Conservation (phyloP, 805 yeast genomes). For the Ogataea paradorogensis region DNA sequence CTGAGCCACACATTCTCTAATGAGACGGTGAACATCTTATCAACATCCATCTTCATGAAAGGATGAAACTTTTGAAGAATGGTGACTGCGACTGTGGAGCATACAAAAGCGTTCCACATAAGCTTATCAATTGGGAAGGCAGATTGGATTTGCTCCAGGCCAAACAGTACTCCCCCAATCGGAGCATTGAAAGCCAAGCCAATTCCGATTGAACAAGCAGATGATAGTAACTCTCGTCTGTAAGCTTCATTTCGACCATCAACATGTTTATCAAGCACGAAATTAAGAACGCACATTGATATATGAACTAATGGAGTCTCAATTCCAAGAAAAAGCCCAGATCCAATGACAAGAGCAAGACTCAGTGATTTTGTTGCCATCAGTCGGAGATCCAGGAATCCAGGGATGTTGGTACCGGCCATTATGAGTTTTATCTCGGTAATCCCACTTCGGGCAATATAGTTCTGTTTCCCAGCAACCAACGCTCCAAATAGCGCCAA, state of each 20-base stretch:
- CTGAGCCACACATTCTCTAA: slow-evolving; percentile 71
- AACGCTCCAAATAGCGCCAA: slow-evolving; percentile 40
- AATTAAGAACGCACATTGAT: slow-evolving; percentile 55
- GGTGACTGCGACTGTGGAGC: slow-evolving; percentile 71
- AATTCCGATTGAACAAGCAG: slow-evolving; percentile 82
- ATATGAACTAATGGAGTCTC: slow-evolving; percentile 88
- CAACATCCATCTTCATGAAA: slow-evolving; percentile 40
- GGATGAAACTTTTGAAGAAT: slow-evolving; percentile 52
- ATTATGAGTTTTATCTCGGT: slow-evolving; percentile 69
- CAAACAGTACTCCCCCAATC: slow-evolving; percentile 81
- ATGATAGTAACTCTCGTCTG: slow-evolving; percentile 63
- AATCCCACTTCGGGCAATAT: slow-evolving; percentile 59
- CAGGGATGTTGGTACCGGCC: slow-evolving; percentile 57
- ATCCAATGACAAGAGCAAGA: slow-evolving; percentile 61
- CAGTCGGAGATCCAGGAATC: slow-evolving; percentile 50
- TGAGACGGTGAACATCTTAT: slow-evolving; percentile 55
- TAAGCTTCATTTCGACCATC: slow-evolving; percentile 48
- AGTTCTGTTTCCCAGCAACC: slow-evolving; percentile 32
- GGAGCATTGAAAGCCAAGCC: slow-evolving; percentile 86
- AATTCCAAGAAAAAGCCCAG: slow-evolving; percentile 80
- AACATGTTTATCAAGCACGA: slow-evolving; percentile 35
- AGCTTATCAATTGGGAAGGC: slow-evolving; percentile 60
- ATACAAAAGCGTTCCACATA: slow-evolving; percentile 82
- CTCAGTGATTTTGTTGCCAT: slow-evolving; percentile 57
- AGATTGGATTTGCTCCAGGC: slow-evolving; percentile 63